Evolutionary conservation across 2,329 filamentous ascomycete species (phyloP), one percentile per base, ranked within the genome.

Genomic region (Trichoderma guizhouense): DNA sequence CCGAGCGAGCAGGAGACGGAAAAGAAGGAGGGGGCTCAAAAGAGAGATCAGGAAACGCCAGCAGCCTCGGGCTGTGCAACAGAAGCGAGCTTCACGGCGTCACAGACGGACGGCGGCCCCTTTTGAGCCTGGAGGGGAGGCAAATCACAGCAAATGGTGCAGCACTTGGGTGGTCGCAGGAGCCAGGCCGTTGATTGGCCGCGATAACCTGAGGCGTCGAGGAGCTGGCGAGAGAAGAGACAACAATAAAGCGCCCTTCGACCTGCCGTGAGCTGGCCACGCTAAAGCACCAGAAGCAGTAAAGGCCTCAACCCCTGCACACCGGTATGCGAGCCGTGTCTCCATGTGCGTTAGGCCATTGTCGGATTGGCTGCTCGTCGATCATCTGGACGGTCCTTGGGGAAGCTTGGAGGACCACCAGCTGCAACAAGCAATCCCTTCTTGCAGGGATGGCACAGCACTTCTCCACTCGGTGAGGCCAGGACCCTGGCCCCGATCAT

Each of bases 171-270:
- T 30, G 57, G 57, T 32, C 15, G 39, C 39, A 51, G 57, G 57
- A 36, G 12, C 14, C 36, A 4, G 30, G 3, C n/a, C n/a, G 39
- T 11, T 53, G 39, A 69, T 69, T 69, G 66, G 66, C 28, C n/a
- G 28, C n/a, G 26, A 26, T 57, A 11, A 21, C 24, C 43, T 43
- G 69, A 60, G 66, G 18, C 36, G 60, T 7, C 18, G 11, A 43
- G 60, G 58, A 32, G 39, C 61, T 24, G n/a, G 43, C 26, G 72
- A 71, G 73, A 71, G n/a, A 77, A 76, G 75, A 77, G 75, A 71
- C 51, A 75, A 77, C 75, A 73, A 74, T 63, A 64, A 73, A 69
- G 75, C 65, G 9, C 43, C 43, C 9, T 30, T 76, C 69, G 77
- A 68, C 55, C 79, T 78, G 78, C 79, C 64, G 66, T 66, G 68